Percentiles rank a stretch among this genome's conserved stretches.
These are phyloP conservation scores for Colletotrichum paranaense DNA, from an alignment of 2,329 filamentous ascomycete genomes.

Conservation along the genomic window DNA sequence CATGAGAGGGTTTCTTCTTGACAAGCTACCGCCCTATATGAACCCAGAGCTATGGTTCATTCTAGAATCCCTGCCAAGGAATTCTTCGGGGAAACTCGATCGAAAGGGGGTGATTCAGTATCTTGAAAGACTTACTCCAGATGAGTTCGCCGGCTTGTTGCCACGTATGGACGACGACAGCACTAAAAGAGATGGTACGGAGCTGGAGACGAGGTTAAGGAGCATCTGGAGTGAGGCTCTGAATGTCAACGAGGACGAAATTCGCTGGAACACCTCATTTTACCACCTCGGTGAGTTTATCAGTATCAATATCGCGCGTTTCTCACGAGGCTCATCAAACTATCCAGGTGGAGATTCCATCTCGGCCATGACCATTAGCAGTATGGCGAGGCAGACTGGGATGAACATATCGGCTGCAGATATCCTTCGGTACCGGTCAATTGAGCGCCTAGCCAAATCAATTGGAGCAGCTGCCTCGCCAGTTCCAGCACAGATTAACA, in stretches of 20 bases:
- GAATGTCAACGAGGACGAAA: background rate
- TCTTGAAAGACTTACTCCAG: conserved; percentile 2
- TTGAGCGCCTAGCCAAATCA: background rate
- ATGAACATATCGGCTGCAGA: conserved; percentile 3
- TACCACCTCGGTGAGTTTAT: conserved; percentile 9
- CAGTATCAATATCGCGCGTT: no score
- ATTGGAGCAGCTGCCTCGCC: background rate
- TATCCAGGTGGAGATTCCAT: conserved; percentile 20
- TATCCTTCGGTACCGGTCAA: background rate
- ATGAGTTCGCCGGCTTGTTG: background rate
- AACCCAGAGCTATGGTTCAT: conserved; percentile 58
- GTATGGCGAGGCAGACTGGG: background rate
- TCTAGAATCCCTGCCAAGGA: conserved; percentile 53
- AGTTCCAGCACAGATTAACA: background rate
- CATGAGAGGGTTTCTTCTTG: conserved; percentile 17
- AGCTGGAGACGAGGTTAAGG: background rate
- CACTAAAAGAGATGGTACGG: background rate
- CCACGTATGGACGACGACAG: background rate
- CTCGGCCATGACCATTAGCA: conserved; percentile 23
- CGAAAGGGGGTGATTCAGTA: conserved; percentile 50
- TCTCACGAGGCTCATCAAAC: no score
- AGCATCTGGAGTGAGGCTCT: conserved; percentile 14
- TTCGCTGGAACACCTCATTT: conserved; percentile 15
- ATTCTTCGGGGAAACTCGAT: conserved; percentile 61
- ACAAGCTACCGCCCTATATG: conserved; percentile 56